A percentile compares a stretch with the other conserved stretches of the same genome.
Conservation (phyloP, 331 rosid species). For the Spiraea crenata region DNA sequence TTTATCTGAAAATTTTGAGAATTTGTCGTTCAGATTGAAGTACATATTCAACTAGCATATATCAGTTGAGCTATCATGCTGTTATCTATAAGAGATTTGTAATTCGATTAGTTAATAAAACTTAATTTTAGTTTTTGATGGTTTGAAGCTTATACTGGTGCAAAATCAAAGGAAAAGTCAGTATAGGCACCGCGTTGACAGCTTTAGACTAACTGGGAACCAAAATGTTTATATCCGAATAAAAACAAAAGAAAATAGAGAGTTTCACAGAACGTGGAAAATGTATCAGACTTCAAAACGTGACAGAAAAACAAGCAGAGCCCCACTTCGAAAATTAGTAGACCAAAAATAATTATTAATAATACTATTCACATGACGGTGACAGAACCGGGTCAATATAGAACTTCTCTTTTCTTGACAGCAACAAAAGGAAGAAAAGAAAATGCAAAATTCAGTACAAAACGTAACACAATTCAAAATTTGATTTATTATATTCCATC, state of each 20-base stretch:
- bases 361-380: background rate
- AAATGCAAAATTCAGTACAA: background rate
- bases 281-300: slow-evolving; percentile 32
- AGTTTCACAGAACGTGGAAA: slow-evolving; percentile 57
- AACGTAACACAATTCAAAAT: slow-evolving; percentile 7
- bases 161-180: too few relatives aligned
- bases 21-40: too few relatives aligned
- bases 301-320: slow-evolving; percentile 19
- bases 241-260: background rate
- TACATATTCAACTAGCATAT: too few relatives aligned
- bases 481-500: background rate
- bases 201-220: background rate
- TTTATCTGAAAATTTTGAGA: too few relatives aligned
- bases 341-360: background rate
- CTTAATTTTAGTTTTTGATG: too few relatives aligned
- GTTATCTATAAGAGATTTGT: too few relatives aligned
- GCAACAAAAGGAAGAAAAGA: too few relatives aligned
- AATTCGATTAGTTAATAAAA: too few relatives aligned
- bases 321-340: background rate
- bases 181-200: background rate
- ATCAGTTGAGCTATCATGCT: too few relatives aligned
- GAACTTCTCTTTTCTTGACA: slow-evolving; percentile 24
- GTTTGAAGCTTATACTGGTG: too few relatives aligned
- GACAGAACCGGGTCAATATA: slow-evolving; percentile 47
- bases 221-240: too few relatives aligned